Conservation (phyloP, 2,329 filamentous ascomycete species). For the Curvularia lunata region DNA sequence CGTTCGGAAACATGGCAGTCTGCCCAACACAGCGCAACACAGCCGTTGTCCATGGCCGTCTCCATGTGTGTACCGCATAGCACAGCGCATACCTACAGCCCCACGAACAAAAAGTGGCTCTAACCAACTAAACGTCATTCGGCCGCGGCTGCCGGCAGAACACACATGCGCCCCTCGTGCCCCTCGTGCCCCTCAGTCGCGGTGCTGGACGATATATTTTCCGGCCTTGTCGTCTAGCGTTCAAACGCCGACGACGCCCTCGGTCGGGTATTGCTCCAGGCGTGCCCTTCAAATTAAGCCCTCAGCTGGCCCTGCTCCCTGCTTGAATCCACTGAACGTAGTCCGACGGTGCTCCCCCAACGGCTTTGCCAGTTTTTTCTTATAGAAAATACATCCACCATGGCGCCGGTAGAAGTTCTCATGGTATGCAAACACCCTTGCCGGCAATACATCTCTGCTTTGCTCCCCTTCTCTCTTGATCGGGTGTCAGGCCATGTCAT, state of each 20-base stretch:
- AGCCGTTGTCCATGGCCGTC: background rate
- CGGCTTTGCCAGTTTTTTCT: constrained; percentile 7
- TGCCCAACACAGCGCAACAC: background rate
- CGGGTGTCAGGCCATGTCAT: constrained; percentile 14
- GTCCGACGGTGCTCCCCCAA: constrained; percentile 10
- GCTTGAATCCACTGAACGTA: constrained; percentile 4
- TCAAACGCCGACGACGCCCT: constrained; percentile 30
- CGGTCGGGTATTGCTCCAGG: constrained; percentile 14
- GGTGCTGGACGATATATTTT: constrained; percentile 32
- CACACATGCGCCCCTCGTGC: constrained; percentile 22
- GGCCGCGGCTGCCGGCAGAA: constrained; percentile 43
- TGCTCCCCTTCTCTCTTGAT: constrained; percentile 4
- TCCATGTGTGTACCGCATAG: background rate
- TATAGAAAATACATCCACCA: constrained; percentile 30
- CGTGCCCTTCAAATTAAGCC: constrained; percentile 15
- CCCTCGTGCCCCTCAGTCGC: constrained; percentile 35
- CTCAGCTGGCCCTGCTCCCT: constrained; percentile 5
- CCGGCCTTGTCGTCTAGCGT: constrained; percentile 31
- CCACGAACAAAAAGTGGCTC: constrained; percentile 7
- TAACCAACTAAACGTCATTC: constrained; percentile 20
- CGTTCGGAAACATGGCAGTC: background rate
- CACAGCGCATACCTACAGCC: constrained; percentile 4
- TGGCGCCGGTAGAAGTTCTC: constrained; percentile 58
- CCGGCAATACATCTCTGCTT: background rate
- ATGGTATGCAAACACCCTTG: constrained; percentile 49